Evolutionary conservation across 768 basidiomycete species (phyloP), one percentile per base, ranked within the genome.

Genomic region (Tricholoma furcatifolium): DNA sequence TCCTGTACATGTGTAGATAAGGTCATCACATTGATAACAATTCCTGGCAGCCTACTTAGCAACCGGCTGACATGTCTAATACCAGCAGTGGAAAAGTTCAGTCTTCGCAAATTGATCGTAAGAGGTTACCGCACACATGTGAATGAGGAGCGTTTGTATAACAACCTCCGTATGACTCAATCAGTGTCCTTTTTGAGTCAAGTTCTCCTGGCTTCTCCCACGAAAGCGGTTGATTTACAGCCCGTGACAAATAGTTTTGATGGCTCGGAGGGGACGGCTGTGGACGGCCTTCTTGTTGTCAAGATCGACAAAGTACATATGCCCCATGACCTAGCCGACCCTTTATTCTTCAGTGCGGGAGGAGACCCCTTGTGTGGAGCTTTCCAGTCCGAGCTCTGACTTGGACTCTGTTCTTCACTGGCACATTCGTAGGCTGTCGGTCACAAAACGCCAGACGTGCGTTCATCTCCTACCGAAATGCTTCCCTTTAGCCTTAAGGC

Each of bases 401-500:
- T 43, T 46, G 30, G 35, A n/a, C 32, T 18, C 18, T 10, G 23
- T 35, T 14, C 38, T 35, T 53, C 34, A 23, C 47, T 12, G 39
- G 32, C 11, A 41, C 10, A 23, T 40, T 43, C 42, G 21, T 42
- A 32, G 51, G 49, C 49, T 32, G 41, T 36, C 18, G 47, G 43
- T 34, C 46, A 44, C 38, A 17, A 14, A 45, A 36, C 30, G 7
- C 34, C 21, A 45, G 38, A 36, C 43, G 38, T 51, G 44, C 40
- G 40, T 18, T 42, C 17, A 35, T 27, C 21, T 27, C 23, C 21
- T 49, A 7, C 27, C 44, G 36, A 42, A 42, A 85, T 85, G 84
- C 74, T 85, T 32, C 72, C 80, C 17, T 78, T 77, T 50, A 72
- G 75, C 43, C 71, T 86, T 50, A 85, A 79, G 69, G 67, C 79